phyloP scores from a whole-genome alignment of 306 rosid species.

The Dalbergia cochinchinensis region DNA sequence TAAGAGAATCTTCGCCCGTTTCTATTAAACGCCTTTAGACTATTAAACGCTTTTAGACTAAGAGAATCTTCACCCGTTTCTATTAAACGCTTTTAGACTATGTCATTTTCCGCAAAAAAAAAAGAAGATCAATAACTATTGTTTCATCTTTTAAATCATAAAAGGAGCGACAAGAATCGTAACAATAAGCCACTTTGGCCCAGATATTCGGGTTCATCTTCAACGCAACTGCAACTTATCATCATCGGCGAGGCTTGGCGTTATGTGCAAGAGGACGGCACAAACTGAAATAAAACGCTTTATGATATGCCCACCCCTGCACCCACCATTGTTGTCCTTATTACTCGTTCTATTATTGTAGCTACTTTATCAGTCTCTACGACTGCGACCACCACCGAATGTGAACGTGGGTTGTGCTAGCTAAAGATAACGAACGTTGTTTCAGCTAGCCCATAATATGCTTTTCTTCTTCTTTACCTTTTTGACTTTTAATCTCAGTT shows the following conservation, averaged over 20 bases:
- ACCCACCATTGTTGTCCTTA: too few relatives aligned
- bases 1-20: not conserved
- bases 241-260: not conserved
- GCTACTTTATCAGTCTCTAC: not conserved
- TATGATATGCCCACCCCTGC: not conserved
- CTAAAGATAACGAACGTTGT: not conserved
- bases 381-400: not conserved
- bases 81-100: not conserved
- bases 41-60: not conserved
- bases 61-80: not conserved
- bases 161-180: not conserved
- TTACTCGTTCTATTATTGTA: too few relatives aligned
- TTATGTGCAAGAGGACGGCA: not conserved
- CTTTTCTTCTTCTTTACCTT: not conserved
- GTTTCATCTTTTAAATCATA: not conserved
- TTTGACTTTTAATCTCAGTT: not conserved
- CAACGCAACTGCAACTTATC: not conserved
- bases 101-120: not conserved
- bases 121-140: not conserved
- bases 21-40: too few relatives aligned
- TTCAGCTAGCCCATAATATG: not conserved
- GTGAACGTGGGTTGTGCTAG: conserved; percentile 10
- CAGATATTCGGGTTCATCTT: not conserved
- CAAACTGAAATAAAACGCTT: not conserved
- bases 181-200: not conserved